These are phyloP conservation scores for Hermanozyma aechmeae DNA, from an alignment of 805 yeast genomes.

Conservation along the genomic window DNA sequence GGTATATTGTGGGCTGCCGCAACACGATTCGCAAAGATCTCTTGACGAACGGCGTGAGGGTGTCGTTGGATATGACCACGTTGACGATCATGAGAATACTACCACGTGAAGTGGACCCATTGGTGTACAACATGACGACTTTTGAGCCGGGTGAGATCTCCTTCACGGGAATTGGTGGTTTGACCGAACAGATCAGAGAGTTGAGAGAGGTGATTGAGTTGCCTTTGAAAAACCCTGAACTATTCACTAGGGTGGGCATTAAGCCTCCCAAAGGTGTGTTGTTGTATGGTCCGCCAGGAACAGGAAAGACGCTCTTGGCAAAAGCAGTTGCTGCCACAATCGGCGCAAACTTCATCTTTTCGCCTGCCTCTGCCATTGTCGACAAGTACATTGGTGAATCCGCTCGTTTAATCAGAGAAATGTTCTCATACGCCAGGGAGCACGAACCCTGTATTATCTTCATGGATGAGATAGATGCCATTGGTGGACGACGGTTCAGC, in stretches of 20 bases:
- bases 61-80: slow-evolving; percentile 95
- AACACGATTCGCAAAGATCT: slow-evolving; percentile 79
- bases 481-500: slow-evolving; percentile 95
- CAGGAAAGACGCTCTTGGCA: slow-evolving; percentile 93
- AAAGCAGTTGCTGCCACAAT: slow-evolving; percentile 98
- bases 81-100: slow-evolving; percentile 93
- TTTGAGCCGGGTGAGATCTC: slow-evolving; percentile 97
- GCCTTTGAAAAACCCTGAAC: slow-evolving; percentile 94
- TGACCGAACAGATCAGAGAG: slow-evolving; percentile 91
- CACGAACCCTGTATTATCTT: slow-evolving; percentile 97
- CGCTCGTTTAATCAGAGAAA: slow-evolving; percentile 92
- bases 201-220: slow-evolving; percentile 95
- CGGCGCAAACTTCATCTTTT: slow-evolving; percentile 94
- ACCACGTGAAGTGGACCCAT: slow-evolving; percentile 97
- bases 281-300: slow-evolving; percentile 97
- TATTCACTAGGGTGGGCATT: slow-evolving; percentile 91
- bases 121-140: slow-evolving; percentile 96
- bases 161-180: slow-evolving; percentile 92
- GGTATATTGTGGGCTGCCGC: slow-evolving; percentile 96
- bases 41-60: slow-evolving; percentile 89
- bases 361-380: slow-evolving; percentile 97
- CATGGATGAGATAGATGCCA: slow-evolving; percentile 98
- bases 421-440: slow-evolving; percentile 96
- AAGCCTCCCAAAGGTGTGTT: slow-evolving; percentile 98
- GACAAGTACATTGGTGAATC: slow-evolving; percentile 98